phyloP scores from a whole-genome alignment of 345 rosid species.

The Citrus hindsii region DNA sequence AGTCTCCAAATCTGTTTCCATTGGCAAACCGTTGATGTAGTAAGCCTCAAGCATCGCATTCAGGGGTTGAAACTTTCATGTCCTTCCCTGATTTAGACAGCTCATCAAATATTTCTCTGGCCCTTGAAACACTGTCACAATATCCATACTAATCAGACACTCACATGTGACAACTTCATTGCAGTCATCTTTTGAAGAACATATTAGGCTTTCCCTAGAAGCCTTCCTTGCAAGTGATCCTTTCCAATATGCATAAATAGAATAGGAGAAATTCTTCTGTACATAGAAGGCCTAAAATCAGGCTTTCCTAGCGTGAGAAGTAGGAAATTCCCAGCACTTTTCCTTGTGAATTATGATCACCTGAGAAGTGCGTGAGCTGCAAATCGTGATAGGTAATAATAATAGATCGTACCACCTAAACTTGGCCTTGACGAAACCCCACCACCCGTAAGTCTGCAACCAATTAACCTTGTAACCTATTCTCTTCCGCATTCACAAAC shows the following conservation, averaged over 20 bases:
- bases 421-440: not conserved
- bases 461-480: not conserved
- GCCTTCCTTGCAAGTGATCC: conserved; percentile 37
- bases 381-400: not conserved
- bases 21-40: conserved; percentile 61
- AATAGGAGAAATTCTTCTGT: too few relatives aligned
- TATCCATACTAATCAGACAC: conserved; percentile 76
- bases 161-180: conserved; percentile 79
- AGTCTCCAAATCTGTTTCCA: conserved; percentile 71
- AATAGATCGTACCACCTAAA: not conserved
- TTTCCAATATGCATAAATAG: too few relatives aligned
- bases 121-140: conserved; percentile 66
- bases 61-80: conserved; percentile 60
- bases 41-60: conserved; percentile 84
- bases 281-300: too few relatives aligned
- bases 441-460: not conserved
- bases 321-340: too few relatives aligned
- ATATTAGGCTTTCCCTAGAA: conserved; percentile 64
- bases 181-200: conserved; percentile 54
- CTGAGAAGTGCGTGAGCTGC: too few relatives aligned
- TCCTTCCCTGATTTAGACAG: conserved; percentile 52
- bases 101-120: conserved; percentile 65
- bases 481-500: not conserved
- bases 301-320: too few relatives aligned
- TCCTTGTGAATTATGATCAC: too few relatives aligned